A percentile compares a stretch with the other conserved stretches of the same genome.
Evolutionary conservation across 768 basidiomycete species (phyloP).

Genomic region (Agrocybe praecox): DNA sequence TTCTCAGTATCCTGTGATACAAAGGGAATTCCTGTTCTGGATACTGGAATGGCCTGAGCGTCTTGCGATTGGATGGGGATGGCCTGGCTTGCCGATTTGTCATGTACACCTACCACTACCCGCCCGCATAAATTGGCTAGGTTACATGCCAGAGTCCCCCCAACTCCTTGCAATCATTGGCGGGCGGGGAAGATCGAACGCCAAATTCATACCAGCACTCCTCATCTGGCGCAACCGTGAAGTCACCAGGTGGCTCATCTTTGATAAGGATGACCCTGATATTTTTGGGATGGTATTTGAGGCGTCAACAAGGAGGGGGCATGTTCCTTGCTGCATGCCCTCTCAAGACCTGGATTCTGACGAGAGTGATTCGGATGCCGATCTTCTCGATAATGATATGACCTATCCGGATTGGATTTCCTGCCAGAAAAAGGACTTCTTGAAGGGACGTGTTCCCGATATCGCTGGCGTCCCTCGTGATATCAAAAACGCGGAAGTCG

Average conservation of each 20-base stretch:
- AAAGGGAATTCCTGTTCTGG: slow-evolving; percentile 9
- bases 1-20: slow-evolving; percentile 1
- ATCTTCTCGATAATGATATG: no score
- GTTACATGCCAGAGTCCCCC: background rate
- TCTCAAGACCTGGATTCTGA: background rate
- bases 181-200: background rate
- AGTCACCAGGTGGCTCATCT: background rate
- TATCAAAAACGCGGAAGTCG: no score
- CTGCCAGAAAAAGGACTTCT: background rate
- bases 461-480: no score
- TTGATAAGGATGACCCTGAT: background rate
- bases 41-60: slow-evolving; percentile 10
- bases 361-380: no score
- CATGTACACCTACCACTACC: background rate
- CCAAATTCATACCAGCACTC: background rate
- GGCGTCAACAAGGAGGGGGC: no score
- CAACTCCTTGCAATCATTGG: background rate
- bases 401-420: background rate
- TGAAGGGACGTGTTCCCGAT: no score
- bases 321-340: background rate
- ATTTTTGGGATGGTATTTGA: background rate
- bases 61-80: background rate
- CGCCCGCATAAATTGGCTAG: background rate
- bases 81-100: slow-evolving; percentile 7
- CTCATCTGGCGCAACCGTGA: background rate